Evolutionary conservation across 2,329 filamentous ascomycete genomes (phyloP), one percentile per base, ranked within the genome.

Genomic region (Cladosporium oxysporum): DNA sequence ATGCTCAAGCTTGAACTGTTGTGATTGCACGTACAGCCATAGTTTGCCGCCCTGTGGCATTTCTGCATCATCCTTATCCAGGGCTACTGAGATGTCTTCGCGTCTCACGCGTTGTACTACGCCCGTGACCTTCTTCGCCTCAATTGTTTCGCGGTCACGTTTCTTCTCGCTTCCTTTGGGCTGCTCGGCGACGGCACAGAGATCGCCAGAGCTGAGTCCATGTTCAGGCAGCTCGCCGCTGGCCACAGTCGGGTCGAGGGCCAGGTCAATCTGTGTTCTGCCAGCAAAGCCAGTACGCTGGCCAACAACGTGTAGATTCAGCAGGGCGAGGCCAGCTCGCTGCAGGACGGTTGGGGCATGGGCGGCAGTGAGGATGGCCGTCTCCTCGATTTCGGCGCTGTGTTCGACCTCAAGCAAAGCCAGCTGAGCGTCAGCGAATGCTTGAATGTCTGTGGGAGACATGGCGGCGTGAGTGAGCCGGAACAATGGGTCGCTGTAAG

Each of bases 251-350:
- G 86, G 80, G 73, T 97, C 94, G 0, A 87, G 82, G 18, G 81
- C 82, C 6, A 99, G 87, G 77, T 97, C 93, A 3, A 97, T 81
- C 1, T 99, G 90, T 0, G 91, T 92, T 69, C 92, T 91, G n/a
- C 95, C 95, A 18, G 93, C 95, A 44, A 97, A 83, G 0, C 95
- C 95, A 0, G 95, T 99, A 33, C 93, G 89, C 75, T 91, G 91
- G 21, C 90, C 89, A 12, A 85, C 82, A 37, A 96, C 81, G 35
- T 86, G 81, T 10, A 98, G 86, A 77, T 93, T 94, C 18, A 88
- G 87, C 72, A 95, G 83, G 35, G 92, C 92, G 49, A 92, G 84
- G n/a, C 92, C 92, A 6, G 90, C 90, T 66, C 90, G 88, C 74
- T 91, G 87, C 14, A 96, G 87, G 0, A 86, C 83, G 0, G 85